Evolutionary conservation across 169 alveolate species (phyloP).

Genomic region (Eimeria brunetti): DNA sequence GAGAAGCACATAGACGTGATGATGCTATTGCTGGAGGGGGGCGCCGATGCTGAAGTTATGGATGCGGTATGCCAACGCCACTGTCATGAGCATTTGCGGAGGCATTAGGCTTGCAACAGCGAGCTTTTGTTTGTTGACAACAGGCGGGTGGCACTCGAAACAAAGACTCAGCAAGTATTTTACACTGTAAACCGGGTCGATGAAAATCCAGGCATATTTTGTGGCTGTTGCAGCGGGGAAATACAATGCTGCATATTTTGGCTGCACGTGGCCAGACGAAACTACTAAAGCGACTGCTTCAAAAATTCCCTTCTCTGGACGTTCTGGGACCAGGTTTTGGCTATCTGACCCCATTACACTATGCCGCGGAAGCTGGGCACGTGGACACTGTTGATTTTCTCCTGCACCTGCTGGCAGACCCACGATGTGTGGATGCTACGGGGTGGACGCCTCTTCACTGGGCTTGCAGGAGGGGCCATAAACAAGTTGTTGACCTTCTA

Average conservation of each 20-base stretch:
- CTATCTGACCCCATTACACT: constrained; percentile 73
- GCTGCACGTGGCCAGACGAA: constrained; percentile 66
- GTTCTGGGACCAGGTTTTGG: constrained; percentile 78
- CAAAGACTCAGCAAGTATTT: neutral
- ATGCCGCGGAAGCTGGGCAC: constrained; percentile 76
- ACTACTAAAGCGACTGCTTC: constrained; percentile 47
- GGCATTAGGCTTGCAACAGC: no score
- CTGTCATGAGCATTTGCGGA: neutral
- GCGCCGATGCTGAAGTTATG: constrained; percentile 43
- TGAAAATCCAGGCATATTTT: neutral
- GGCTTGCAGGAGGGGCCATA: constrained; percentile 73
- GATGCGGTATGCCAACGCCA: constrained; percentile 48
- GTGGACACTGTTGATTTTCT: constrained; percentile 66
- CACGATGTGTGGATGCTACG: constrained; percentile 70
- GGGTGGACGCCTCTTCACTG: constrained; percentile 81
- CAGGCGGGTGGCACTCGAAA: neutral
- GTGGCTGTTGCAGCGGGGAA: constrained; percentile 67
- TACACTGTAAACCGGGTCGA: neutral
- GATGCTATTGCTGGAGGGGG: constrained; percentile 34
- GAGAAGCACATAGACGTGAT: constrained; percentile 46
- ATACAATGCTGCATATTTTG: constrained; percentile 66
- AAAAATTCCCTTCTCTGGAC: constrained; percentile 60
- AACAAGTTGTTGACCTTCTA: constrained; percentile 28
- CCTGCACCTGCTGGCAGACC: constrained; percentile 67
- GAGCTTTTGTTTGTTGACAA: neutral